Evolutionary conservation across 805 yeast genomes (phyloP).

Genomic region (Kluyveromyces nonfermentans): DNA sequence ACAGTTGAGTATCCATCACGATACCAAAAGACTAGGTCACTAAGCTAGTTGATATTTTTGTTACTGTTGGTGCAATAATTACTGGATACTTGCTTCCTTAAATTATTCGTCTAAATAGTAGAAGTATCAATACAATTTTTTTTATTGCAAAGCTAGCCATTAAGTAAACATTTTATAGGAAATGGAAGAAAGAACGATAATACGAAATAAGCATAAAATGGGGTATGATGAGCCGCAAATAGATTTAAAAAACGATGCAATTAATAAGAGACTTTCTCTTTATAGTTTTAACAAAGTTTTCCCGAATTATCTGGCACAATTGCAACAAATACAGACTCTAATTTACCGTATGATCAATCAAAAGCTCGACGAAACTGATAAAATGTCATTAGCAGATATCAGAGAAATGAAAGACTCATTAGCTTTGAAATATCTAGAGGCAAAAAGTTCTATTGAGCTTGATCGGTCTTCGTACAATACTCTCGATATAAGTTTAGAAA

Average conservation of each 20-base stretch:
- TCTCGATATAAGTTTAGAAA: slow-evolving; percentile 18
- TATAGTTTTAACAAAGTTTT: slow-evolving; percentile 3
- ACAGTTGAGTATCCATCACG: slow-evolving; percentile 11
- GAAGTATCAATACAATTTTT: too few species aligned
- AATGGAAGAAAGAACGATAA: neutral
- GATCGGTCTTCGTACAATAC: slow-evolving; percentile 18
- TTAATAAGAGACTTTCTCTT: neutral
- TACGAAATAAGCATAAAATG: neutral
- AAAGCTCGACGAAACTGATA: slow-evolving; percentile 4
- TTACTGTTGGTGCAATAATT: too few species aligned
- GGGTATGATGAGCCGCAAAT: neutral
- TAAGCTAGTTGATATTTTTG: too few species aligned
- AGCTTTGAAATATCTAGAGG: slow-evolving; percentile 17
- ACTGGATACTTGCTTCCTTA: too few species aligned
- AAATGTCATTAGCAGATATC: slow-evolving; percentile 8
- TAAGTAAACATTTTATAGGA: neutral
- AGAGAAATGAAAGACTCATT: slow-evolving; percentile 9
- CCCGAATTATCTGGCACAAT: slow-evolving; percentile 1
- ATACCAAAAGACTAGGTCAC: neutral
- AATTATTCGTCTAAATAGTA: neutral
- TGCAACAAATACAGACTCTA: slow-evolving; percentile 1
- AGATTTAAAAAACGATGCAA: neutral
- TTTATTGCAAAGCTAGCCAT: neutral
- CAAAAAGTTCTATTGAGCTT: slow-evolving; percentile 20
- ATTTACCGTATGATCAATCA: slow-evolving; percentile 2